Conservation (phyloP, 1,139 yeast genomes). For the Dujonia santamariae region DNA sequence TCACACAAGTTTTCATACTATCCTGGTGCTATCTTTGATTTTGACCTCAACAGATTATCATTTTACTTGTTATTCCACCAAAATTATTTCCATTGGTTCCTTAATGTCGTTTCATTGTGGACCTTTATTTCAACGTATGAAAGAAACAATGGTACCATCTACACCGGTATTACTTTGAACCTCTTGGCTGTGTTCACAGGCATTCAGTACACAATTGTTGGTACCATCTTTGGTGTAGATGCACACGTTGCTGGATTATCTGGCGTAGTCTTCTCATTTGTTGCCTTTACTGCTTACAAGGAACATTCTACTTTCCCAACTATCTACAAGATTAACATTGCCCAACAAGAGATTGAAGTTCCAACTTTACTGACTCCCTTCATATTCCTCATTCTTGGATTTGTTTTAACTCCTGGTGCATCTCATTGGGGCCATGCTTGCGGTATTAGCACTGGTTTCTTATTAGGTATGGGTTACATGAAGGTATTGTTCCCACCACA, state of each 20-base stretch:
- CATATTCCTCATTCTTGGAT: conserved; percentile 45
- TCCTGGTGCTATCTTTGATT: conserved; percentile 54
- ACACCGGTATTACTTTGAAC: conserved; percentile 81
- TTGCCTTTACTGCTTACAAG: conserved; percentile 60
- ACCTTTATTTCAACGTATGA: conserved; percentile 72
- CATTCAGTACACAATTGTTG: conserved; percentile 57
- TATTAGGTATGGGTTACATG: conserved; percentile 57
- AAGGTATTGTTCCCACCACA: conserved; percentile 64
- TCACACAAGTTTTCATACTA: conserved; percentile 34
- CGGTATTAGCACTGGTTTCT: conserved; percentile 39
- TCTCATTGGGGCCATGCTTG: conserved; percentile 72
- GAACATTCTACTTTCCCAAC: conserved; percentile 55
- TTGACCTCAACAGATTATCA: conserved; percentile 64
- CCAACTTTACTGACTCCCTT: conserved; percentile 68
- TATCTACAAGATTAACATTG: conserved; percentile 21
- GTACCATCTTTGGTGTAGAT: conserved; percentile 47
- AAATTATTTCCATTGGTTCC: conserved; percentile 56
- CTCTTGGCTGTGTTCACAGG: conserved; percentile 71
- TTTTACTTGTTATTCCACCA: conserved; percentile 74
- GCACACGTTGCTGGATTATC: conserved; percentile 63
- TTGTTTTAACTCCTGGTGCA: conserved; percentile 48
- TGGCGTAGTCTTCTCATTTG: conserved; percentile 73
- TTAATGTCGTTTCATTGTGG: conserved; percentile 58
- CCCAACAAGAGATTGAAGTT: conserved; percentile 29
- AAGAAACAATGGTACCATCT: conserved; percentile 74